These are phyloP conservation scores for Endothia cerciana DNA, from an alignment of 2,329 filamentous ascomycete species.

Conservation along the genomic window DNA sequence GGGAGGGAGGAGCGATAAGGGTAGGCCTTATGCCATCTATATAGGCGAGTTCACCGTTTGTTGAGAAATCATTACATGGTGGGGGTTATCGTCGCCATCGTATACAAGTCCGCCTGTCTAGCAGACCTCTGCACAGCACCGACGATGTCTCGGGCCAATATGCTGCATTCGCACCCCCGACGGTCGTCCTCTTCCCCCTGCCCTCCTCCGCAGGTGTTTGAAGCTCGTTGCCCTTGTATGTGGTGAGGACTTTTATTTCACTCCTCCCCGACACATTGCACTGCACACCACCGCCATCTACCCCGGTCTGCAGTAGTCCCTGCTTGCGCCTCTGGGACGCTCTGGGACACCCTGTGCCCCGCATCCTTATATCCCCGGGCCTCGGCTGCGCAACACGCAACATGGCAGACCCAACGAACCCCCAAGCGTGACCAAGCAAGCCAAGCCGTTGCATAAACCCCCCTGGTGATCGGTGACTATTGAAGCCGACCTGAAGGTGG, in stretches of 20 bases:
- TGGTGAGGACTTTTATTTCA: too few species aligned
- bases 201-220: too few species aligned
- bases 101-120: not conserved
- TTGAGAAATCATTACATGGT: not conserved
- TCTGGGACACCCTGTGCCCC: too few species aligned
- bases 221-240: too few species aligned
- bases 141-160: too few species aligned
- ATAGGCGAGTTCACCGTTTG: not conserved
- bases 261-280: not conserved
- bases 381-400: constrained; percentile 3
- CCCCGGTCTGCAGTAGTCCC: not conserved
- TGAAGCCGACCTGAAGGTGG: not conserved
- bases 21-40: not conserved
- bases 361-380: constrained; percentile 4
- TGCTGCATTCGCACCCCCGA: too few species aligned
- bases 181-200: too few species aligned
- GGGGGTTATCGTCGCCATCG: not conserved
- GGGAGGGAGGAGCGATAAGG: constrained; percentile 35
- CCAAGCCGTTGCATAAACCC: not conserved
- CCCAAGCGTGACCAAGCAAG: not conserved
- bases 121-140: too few species aligned
- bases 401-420: not conserved
- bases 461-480: not conserved
- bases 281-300: not conserved
- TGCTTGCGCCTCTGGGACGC: not conserved